phyloP scores from a whole-genome alignment of 2,329 filamentous ascomycete species.

The Aureobasidium leucospermi region DNA sequence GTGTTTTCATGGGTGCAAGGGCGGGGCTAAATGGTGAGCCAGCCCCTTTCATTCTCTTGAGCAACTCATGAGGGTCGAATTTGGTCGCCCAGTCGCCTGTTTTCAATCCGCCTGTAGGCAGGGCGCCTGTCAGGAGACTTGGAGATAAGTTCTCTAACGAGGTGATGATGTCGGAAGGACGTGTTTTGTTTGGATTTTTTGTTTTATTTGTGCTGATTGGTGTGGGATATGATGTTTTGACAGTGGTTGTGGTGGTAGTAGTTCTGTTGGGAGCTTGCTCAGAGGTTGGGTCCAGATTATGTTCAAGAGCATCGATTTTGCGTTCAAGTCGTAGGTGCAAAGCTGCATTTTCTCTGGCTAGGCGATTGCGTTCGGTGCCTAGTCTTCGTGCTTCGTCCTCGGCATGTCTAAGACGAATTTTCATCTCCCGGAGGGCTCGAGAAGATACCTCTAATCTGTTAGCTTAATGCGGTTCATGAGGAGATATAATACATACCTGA shows the following conservation, averaged over 20 bases:
- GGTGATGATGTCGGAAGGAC: not conserved
- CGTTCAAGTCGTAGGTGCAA: not conserved
- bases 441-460: not conserved
- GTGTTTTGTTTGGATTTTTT: not conserved
- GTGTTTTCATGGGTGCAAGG: not conserved
- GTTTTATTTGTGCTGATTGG: not conserved
- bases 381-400: not conserved
- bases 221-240: not conserved
- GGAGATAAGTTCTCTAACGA: not conserved
- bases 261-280: too few relatives aligned
- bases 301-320: not conserved
- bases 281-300: not conserved
- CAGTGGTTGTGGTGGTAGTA: not conserved
- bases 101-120: not conserved
- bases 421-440: not conserved
- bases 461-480: not conserved
- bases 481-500: not conserved
- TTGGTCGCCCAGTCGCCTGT: not conserved
- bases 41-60: not conserved
- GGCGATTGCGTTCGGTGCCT: not conserved
- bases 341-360: not conserved
- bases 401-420: not conserved
- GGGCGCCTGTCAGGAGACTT: not conserved
- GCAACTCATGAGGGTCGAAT: not conserved
- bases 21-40: not conserved